Percentiles rank a stretch among this genome's conserved stretches.
These are phyloP conservation scores for Penicillium vulpinum DNA, from an alignment of 2,329 filamentous ascomycete species.

Conservation along the genomic window DNA sequence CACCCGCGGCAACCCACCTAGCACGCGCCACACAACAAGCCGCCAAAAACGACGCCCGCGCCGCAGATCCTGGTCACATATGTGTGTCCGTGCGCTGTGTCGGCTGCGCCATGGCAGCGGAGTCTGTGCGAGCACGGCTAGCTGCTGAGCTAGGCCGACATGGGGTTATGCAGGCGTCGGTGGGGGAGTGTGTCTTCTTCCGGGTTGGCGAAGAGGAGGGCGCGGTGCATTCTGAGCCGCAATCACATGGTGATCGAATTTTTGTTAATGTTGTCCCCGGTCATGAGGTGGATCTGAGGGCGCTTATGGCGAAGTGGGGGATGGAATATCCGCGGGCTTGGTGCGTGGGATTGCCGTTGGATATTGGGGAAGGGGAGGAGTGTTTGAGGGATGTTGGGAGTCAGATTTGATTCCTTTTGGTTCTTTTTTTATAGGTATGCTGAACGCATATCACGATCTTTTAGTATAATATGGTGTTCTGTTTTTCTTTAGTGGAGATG, in stretches of 20 bases:
- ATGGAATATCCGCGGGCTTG: constrained; percentile 31
- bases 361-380: constrained; percentile 9
- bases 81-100: constrained; percentile 48
- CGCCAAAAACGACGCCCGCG: constrained; percentile 28
- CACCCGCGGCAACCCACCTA: constrained; percentile 25
- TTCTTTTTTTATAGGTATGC: neutral
- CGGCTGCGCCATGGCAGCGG: constrained; percentile 47
- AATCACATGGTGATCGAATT: constrained; percentile 31
- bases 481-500: too few relatives aligned
- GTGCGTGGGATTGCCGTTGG: constrained; percentile 22
- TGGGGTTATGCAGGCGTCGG: constrained; percentile 13
- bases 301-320: constrained; percentile 35
- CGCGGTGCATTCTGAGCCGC: constrained; percentile 30
- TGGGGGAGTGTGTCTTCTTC: constrained; percentile 46
- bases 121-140: constrained; percentile 15
- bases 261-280: constrained; percentile 43
- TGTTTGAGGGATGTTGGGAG: constrained; percentile 16
- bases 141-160: neutral
- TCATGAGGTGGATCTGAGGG: constrained; percentile 30
- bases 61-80: constrained; percentile 35
- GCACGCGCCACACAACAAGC: constrained; percentile 38
- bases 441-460: neutral
- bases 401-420: constrained; percentile 2
- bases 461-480: too few relatives aligned
- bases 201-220: constrained; percentile 44